These are phyloP conservation scores for Pholiota conissans DNA, from an alignment of 768 basidiomycete genomes.

Conservation along the genomic window DNA sequence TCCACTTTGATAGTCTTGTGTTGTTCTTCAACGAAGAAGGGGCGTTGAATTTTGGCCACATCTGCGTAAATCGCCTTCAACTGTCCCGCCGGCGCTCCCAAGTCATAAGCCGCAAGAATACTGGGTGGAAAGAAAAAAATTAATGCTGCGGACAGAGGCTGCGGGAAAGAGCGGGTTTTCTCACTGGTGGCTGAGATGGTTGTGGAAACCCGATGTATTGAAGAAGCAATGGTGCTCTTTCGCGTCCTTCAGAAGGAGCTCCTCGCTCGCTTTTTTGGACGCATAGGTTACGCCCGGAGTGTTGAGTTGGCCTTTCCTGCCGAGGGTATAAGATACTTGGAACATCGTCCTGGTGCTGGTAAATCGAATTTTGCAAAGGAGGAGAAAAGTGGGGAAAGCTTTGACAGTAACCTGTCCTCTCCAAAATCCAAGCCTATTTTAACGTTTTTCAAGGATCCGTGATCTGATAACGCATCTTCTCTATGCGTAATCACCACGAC, in stretches of 20 bases:
- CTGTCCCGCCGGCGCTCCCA: slow-evolving; percentile 47
- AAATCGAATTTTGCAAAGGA: too few relatives aligned
- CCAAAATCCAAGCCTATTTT: too few relatives aligned
- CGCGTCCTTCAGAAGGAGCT: slow-evolving; percentile 47
- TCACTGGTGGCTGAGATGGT: slow-evolving; percentile 62
- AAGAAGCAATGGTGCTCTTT: slow-evolving; percentile 53
- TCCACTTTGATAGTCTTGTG: slow-evolving; percentile 36
- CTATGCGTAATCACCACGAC: too few relatives aligned
- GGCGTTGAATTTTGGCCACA: slow-evolving; percentile 36
- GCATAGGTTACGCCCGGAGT: slow-evolving; percentile 46
- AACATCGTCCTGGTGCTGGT: too few relatives aligned
- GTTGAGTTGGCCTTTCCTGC: slow-evolving; percentile 40
- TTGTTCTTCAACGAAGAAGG: slow-evolving; percentile 35
- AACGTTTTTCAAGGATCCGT: too few relatives aligned
- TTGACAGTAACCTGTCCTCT: too few relatives aligned
- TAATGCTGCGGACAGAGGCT: too few relatives aligned
- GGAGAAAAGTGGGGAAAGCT: too few relatives aligned
- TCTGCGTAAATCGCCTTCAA: slow-evolving; percentile 50
- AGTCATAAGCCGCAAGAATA: slow-evolving; percentile 54
- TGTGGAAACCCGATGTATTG: slow-evolving; percentile 43
- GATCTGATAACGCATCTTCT: too few relatives aligned
- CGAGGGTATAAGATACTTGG: slow-evolving; percentile 22
- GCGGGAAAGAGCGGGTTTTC: slow-evolving; percentile 14
- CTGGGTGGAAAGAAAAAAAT: too few relatives aligned
- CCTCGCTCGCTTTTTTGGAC: slow-evolving; percentile 41